Evolutionary conservation across 805 yeast species (phyloP), one percentile per base, ranked within the genome.

Genomic region (Candida cerambycidarum): DNA sequence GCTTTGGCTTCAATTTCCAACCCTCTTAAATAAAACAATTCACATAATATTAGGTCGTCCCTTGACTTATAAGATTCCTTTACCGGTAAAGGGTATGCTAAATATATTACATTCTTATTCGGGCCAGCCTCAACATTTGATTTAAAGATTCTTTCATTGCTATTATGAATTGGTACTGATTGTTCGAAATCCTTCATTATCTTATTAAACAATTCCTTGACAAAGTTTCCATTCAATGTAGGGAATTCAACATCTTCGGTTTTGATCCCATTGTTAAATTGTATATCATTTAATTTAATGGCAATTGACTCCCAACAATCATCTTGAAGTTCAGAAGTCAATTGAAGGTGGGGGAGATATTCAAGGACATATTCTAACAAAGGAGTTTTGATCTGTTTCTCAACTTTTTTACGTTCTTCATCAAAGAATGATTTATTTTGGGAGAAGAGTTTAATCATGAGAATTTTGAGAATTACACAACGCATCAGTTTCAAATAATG

Each of bases 271-370:
- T 45, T 38, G 3, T 41, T 36, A 38, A 57, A 57, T 14, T 52
- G 52, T 27, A 44, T 34, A 27, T 48, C 57, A 43, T 55, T 61
- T 16, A 65, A 45, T 32, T 59, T 59, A 18, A 63, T 63, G n/a
- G 70, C 69, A 13, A 65, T 50, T 2, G 60, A 45, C 48, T 63
- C 70, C 70, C 70, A 65, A 0, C 52, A 40, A 42, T 62, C 62
- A 24, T 61, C 62, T 39, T 52, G 54, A 29, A 54, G 55, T 23
- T 43, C 32, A 13, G 39, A 44, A 1, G 56, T 60, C 10, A 52
- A 19, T 47, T 65, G 70, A 12, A 63, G 47, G 48, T 65, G 69
- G 7, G 70, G 70, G 18, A 65, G 50, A 21, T 57, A 46, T 33
- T 50, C 54, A 11, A 65, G 44, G 1, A 63, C 66, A 18, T 52